A percentile compares a stretch with the other conserved stretches of the same genome.
Evolutionary conservation across 257 asterid species (phyloP).

Genomic region (Lantana camara): DNA sequence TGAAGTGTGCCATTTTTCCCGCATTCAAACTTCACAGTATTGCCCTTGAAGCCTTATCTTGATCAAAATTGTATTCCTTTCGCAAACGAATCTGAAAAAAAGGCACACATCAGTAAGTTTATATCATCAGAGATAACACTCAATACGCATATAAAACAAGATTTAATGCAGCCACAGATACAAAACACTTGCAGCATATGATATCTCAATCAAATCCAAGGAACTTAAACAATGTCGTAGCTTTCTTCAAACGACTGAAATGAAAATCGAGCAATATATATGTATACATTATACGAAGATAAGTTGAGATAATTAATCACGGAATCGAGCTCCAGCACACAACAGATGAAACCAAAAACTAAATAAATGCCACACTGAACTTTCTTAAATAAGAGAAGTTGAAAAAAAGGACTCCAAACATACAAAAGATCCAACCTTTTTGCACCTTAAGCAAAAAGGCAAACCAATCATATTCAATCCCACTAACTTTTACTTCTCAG

Average conservation of each 20-base stretch:
- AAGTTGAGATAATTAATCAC: too few relatives aligned
- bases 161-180: neutral
- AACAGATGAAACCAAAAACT: conserved; percentile 7
- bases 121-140: neutral
- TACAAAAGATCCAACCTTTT: conserved; percentile 26
- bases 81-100: conserved; percentile 41
- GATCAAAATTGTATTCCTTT: conserved; percentile 36
- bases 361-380: neutral
- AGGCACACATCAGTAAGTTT: conserved; percentile 17
- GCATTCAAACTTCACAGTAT: conserved; percentile 41
- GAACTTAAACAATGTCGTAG: neutral
- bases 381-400: conserved; percentile 1
- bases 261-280: neutral
- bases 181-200: neutral
- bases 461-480: neutral
- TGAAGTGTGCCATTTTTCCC: conserved; percentile 32
- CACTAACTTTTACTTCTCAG: too few relatives aligned
- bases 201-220: conserved; percentile 10
- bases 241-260: conserved; percentile 9
- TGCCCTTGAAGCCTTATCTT: conserved; percentile 33
- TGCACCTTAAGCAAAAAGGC: conserved; percentile 19
- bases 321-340: conserved; percentile 20
- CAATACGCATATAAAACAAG: conserved; percentile 1
- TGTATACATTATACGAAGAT: neutral
- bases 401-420: neutral